These are phyloP conservation scores for Microascus cirrosus DNA, from an alignment of 2,329 filamentous ascomycete genomes.

Conservation along the genomic window DNA sequence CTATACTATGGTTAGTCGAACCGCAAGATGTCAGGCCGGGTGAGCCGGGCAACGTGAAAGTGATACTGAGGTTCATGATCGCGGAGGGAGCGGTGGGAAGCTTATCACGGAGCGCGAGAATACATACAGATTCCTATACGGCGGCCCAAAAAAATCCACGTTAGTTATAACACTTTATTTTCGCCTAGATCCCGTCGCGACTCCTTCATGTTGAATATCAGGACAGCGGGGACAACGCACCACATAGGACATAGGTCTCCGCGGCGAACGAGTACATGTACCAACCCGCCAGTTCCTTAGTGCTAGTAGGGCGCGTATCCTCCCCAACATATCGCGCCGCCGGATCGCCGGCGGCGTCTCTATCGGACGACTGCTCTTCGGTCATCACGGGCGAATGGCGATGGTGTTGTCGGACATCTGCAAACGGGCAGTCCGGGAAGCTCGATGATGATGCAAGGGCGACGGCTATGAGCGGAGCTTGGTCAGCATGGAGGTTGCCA, in stretches of 20 bases:
- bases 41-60: background rate
- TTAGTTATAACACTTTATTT: background rate
- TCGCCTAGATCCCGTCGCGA: background rate
- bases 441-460: background rate
- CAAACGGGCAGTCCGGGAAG: background rate
- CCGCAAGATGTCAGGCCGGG: background rate
- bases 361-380: background rate
- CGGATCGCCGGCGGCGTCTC: background rate
- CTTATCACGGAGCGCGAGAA: background rate
- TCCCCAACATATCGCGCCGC: slow-evolving; percentile 61
- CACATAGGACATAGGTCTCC: slow-evolving; percentile 89
- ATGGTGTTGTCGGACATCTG: background rate
- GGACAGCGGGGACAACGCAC: slow-evolving; percentile 33
- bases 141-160: background rate
- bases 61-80: background rate
- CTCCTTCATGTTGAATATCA: background rate
- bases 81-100: background rate
- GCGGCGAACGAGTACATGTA: slow-evolving; percentile 95
- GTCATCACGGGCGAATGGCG: background rate
- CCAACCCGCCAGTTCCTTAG: slow-evolving; percentile 83
- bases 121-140: slow-evolving; percentile 17
- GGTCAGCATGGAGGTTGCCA: background rate
- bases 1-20: slow-evolving; percentile 27
- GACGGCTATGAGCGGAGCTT: background rate
- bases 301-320: slow-evolving; percentile 78